phyloP scores from a whole-genome alignment of 768 basidiomycete species.

The Leccinum imitatum region DNA sequence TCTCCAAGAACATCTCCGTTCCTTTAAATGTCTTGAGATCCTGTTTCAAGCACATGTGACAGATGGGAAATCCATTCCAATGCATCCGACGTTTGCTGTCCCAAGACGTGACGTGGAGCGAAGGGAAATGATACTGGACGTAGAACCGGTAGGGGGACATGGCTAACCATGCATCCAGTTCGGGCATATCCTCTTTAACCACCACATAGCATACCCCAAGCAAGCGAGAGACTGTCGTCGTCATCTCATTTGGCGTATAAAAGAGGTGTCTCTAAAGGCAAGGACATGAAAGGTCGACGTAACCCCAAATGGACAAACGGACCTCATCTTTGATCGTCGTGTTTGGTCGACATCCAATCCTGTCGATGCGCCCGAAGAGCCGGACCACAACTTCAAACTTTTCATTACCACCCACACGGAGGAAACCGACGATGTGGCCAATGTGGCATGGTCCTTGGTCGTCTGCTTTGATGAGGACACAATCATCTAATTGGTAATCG shows the following conservation, averaged over 20 bases:
- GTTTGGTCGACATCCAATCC: conserved; percentile 37
- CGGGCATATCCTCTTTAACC: conserved; percentile 32
- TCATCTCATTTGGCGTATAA: conserved; percentile 48
- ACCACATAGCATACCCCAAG: conserved; percentile 51
- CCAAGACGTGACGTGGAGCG: conserved; percentile 41
- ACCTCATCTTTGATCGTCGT: conserved; percentile 58
- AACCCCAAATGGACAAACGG: neutral
- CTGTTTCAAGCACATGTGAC: conserved; percentile 41
- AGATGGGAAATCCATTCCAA: conserved; percentile 42
- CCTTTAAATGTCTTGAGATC: conserved; percentile 33
- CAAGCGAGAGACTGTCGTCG: conserved; percentile 38
- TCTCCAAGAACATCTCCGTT: conserved; percentile 34
- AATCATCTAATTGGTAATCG: conserved; percentile 62
- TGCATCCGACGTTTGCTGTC: conserved; percentile 30
- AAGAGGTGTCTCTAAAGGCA: conserved; percentile 57
- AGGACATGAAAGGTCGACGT: neutral
- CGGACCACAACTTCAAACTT: conserved; percentile 33
- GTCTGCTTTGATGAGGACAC: conserved; percentile 48
- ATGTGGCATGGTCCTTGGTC: conserved; percentile 51
- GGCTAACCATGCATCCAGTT: conserved; percentile 47
- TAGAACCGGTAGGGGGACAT: conserved; percentile 61
- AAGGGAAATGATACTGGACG: conserved; percentile 48
- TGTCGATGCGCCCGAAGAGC: conserved; percentile 52
- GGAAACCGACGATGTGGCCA: conserved; percentile 48
- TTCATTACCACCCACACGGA: conserved; percentile 16